Base-by-base conservation (phyloP, 1,284 basidiomycete genomes). In the Trichosporon sp. region DNA sequence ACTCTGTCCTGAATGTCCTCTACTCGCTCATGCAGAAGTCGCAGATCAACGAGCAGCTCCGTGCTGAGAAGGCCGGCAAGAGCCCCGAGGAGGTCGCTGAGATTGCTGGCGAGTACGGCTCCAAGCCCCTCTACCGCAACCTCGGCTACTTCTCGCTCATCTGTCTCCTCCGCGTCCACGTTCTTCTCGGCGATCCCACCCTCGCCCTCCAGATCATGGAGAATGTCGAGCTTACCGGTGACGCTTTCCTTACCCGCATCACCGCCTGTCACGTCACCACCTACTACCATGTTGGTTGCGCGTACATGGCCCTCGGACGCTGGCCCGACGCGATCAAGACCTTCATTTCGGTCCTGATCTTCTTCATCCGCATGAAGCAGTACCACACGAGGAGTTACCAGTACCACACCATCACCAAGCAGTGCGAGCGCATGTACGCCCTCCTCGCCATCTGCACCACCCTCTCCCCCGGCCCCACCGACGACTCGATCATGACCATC, bases 391-490 rank as follows among this genome's bases (percentile, higher is more conserved):
- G 95, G 74, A 93, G 92, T 81, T 97, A 97, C 83, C 95, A 98
- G 84, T 97, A 97, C 80, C 96, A 98, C 79, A 94, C 96, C 92
- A 97, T 99, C 85, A 95, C 91, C 87, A 98, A 98, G 87, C 95
- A 92, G 35, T 95, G 93, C 8, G 96, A 99, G 83, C 87, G 96
- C 67, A 99, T 98, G 96, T 97, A 98, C 81, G 94, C 95, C 3
- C 85, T 99, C 21, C 92, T 98, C 75, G 93, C 95, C 7, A 91
- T 98, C 75, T 96, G 94, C 85, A 92, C 94, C 77, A 92, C 93
- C 0, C 88, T 98, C 11, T 94, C 94, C 31, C 96, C 96, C 40
- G 91, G 90, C 70, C 88, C 94, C 67, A 85, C 96, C 70, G 96
- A 98, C 81, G 96, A 98, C 82, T 96, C 94, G 79, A 94, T 98